Conservation (phyloP, 345 rosid species). For the Geranium rotundifolium region DNA sequence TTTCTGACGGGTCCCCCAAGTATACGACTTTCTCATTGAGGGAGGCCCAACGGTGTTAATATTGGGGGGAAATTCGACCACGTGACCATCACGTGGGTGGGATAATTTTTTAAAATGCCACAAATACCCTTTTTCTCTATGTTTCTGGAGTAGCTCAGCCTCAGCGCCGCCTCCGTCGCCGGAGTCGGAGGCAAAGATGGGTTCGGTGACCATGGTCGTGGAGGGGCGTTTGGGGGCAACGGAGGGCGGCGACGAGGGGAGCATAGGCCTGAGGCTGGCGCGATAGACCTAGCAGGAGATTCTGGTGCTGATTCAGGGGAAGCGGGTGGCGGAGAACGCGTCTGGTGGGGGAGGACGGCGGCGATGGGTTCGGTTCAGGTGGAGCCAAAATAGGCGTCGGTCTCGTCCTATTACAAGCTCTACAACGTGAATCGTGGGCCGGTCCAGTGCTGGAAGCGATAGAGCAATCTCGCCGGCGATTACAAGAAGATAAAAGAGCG, state of each 20-base stretch:
- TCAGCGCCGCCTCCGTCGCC: conserved; percentile 9
- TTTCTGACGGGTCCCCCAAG: no score
- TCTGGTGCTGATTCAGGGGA: conserved; percentile 86
- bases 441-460: conserved; percentile 94
- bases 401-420: conserved; percentile 71
- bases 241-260: conserved; percentile 45
- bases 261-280: conserved; percentile 65
- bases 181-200: no score
- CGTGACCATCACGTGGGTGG: no score
- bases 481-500: conserved; percentile 91
- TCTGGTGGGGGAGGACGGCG: conserved; percentile 62
- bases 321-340: conserved; percentile 83
- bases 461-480: conserved; percentile 96
- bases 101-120: no score
- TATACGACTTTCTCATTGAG: no score
- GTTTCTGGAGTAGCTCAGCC: conserved; percentile 37
- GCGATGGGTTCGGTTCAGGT: conserved; percentile 58
- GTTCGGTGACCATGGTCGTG: no score
- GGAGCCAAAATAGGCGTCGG: conserved; percentile 94
- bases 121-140: no score
- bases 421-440: conserved; percentile 96
- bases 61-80: no score
- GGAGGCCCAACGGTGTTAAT: no score
- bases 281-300: conserved; percentile 98
- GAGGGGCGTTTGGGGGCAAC: no score